Conservation (phyloP, 331 rosid species). For the Pyrus hybrid region DNA sequence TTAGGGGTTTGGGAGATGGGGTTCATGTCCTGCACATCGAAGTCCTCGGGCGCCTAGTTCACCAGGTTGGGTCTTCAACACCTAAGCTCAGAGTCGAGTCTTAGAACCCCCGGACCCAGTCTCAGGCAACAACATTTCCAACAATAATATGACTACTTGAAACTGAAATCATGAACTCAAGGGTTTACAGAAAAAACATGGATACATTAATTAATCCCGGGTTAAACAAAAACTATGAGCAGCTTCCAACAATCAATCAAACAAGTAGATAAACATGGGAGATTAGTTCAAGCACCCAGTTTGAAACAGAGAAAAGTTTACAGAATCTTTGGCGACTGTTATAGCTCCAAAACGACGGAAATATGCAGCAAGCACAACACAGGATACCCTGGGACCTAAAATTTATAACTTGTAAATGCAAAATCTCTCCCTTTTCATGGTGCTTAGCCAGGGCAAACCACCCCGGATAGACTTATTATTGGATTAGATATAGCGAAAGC, state of each 20-base stretch:
- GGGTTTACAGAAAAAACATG: not conserved
- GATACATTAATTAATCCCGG: slow-evolving; percentile 1
- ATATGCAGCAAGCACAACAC: not conserved
- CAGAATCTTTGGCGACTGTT: slow-evolving; percentile 4
- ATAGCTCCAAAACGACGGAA: slow-evolving; percentile 6
- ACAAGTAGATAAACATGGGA: not conserved
- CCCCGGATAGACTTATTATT: slow-evolving; percentile 34
- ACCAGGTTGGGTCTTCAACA: not conserved
- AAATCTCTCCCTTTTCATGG: slow-evolving; percentile 32
- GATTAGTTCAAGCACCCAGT: not conserved
- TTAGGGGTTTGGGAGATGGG: not conserved
- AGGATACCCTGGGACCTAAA: slow-evolving; percentile 16
- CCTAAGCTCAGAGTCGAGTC: not conserved
- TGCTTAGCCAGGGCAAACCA: slow-evolving; percentile 33
- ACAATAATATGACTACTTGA: not conserved
- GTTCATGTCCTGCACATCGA: not conserved
- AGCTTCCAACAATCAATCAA: slow-evolving; percentile 10
- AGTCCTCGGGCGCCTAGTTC: not conserved
- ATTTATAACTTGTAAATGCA: slow-evolving; percentile 23
- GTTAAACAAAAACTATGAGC: not conserved
- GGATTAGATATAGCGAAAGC: slow-evolving; percentile 23
- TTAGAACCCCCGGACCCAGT: not conserved
- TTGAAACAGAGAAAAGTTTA: not conserved
- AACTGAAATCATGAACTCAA: not conserved
- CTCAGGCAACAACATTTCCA: not conserved